Conservation (phyloP, 2,329 filamentous ascomycete genomes). For the Cladophialophora bantiana region DNA sequence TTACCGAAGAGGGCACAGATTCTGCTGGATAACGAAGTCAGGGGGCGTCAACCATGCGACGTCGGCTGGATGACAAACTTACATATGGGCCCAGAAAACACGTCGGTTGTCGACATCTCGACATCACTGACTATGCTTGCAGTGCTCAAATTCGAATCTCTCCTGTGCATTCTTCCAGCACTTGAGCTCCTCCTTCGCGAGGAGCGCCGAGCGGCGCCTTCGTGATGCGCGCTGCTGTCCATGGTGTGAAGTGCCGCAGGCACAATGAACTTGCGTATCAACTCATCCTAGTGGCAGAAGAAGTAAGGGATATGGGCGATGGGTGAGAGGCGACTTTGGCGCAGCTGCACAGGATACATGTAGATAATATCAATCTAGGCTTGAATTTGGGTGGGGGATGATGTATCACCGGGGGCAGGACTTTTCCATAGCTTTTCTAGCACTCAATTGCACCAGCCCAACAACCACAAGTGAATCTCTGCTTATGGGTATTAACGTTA, state of each 20-base stretch:
- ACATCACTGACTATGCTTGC: slow-evolving; percentile 89
- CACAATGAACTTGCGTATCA: neutral
- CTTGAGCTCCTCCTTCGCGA: slow-evolving; percentile 3
- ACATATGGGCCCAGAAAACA: slow-evolving; percentile 77
- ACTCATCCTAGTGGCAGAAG: neutral
- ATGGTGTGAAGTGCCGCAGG: slow-evolving; percentile 6
- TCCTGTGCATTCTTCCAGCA: slow-evolving; percentile 61
- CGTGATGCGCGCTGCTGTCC: neutral
- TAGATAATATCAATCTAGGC: neutral
- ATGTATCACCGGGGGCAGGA: neutral
- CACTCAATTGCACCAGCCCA: neutral
- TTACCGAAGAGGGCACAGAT: slow-evolving; percentile 91
- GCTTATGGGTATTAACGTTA: no score
- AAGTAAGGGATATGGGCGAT: neutral
- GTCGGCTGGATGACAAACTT: neutral
- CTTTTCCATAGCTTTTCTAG: neutral
- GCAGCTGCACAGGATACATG: neutral
- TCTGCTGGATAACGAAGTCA: slow-evolving; percentile 69
- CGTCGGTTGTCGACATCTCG: slow-evolving; percentile 98
- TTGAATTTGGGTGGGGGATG: slow-evolving; percentile 2
- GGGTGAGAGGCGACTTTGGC: neutral
- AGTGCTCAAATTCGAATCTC: slow-evolving; percentile 68
- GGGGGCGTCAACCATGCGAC: neutral
- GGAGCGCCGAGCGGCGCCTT: neutral
- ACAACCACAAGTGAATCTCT: no score